phyloP scores from a whole-genome alignment of 2,329 filamentous ascomycete species.

The Akanthomyces dipterigenus region DNA sequence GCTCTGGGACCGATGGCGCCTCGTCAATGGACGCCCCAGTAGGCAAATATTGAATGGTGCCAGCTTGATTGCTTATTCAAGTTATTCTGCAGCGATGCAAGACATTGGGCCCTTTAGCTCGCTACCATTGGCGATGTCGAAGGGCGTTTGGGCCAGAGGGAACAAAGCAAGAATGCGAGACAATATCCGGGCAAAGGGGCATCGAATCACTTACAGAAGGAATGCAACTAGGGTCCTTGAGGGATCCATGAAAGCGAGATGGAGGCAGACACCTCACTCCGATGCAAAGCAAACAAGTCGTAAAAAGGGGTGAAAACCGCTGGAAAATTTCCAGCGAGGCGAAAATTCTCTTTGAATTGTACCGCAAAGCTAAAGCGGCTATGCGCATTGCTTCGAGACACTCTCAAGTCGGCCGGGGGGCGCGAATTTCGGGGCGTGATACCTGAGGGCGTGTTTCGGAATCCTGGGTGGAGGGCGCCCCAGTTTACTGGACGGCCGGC shows the following conservation, averaged over 20 bases:
- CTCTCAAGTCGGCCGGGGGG: background rate
- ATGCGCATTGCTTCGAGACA: background rate
- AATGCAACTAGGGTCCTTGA: slow-evolving; percentile 63
- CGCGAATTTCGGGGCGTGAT: background rate
- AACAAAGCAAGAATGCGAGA: slow-evolving; percentile 18
- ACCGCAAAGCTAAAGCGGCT: background rate
- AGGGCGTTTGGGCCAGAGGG: slow-evolving; percentile 4
- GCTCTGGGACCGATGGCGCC: background rate
- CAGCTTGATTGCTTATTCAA: background rate
- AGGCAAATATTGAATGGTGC: background rate
- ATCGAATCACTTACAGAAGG: slow-evolving; percentile 49
- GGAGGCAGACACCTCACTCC: background rate
- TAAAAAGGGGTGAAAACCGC: background rate
- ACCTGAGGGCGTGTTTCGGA: slow-evolving; percentile 2
- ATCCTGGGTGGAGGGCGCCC: background rate
- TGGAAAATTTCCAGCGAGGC: background rate
- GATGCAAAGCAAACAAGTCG: background rate
- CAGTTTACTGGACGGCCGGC: background rate
- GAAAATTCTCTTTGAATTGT: background rate
- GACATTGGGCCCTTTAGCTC: slow-evolving; percentile 9
- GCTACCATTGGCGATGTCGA: slow-evolving; percentile 2
- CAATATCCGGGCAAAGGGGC: slow-evolving; percentile 19
- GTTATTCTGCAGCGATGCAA: slow-evolving; percentile 1
- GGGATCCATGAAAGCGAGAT: slow-evolving; percentile 42
- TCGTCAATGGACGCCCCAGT: background rate